Conservation (phyloP, 2,329 filamentous ascomycete genomes). For the Fusarium bulbicola region DNA sequence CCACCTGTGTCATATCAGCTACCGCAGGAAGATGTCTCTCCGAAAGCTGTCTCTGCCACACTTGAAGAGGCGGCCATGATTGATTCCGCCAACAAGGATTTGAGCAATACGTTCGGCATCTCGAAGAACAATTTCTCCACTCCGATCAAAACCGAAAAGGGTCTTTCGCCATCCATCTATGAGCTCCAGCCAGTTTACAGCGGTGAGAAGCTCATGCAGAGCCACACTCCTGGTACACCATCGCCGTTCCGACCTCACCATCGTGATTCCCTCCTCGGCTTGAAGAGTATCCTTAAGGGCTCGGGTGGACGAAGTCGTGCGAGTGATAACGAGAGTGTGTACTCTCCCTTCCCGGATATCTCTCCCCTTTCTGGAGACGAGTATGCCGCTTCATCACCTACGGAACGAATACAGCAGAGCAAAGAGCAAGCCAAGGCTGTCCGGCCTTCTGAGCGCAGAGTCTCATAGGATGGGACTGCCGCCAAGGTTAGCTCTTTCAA, state of each 20-base stretch:
- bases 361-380: constrained; percentile 11
- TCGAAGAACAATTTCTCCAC: not conserved
- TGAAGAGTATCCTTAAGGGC: constrained; percentile 36
- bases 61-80: not conserved
- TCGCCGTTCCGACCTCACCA: constrained; percentile 32
- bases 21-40: not conserved
- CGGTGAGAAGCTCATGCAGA: constrained; percentile 10
- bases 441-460: constrained; percentile 5
- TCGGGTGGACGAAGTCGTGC: not conserved
- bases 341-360: not conserved
- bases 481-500: not conserved
- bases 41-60: not conserved
- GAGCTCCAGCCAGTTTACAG: constrained; percentile 31
- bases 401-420: constrained; percentile 19
- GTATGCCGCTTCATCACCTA: constrained; percentile 19
- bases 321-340: not conserved
- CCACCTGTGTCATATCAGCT: constrained; percentile 8
- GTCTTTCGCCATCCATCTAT: constrained; percentile 1
- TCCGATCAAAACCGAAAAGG: not conserved
- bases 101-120: not conserved
- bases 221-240: not conserved
- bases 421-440: constrained; percentile 22
- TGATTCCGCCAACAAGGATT: not conserved
- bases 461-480: constrained; percentile 7
- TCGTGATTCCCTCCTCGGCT: constrained; percentile 20